Conservation (phyloP, 139 green algal genomes). For the Chlamydomonas sphaeroides region DNA sequence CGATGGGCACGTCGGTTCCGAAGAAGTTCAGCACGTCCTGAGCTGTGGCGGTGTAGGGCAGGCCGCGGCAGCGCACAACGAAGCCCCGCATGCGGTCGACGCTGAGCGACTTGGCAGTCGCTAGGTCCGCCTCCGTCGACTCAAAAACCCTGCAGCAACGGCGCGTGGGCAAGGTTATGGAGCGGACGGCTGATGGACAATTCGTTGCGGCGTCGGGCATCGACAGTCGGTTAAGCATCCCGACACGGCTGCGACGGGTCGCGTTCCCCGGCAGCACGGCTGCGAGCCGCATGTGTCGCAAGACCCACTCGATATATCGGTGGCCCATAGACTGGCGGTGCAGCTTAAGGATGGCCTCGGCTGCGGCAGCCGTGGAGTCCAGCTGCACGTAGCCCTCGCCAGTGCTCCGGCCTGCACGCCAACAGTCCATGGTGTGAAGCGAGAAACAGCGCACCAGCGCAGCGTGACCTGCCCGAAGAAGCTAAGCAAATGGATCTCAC, state of each 20-base stretch:
- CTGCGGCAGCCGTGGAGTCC: slow-evolving; percentile 52
- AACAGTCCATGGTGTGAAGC: neutral
- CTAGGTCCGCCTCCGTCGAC: slow-evolving; percentile 64
- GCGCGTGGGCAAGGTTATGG: no score
- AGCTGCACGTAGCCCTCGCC: slow-evolving; percentile 64
- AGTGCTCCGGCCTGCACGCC: slow-evolving; percentile 26
- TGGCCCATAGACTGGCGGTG: slow-evolving; percentile 79
- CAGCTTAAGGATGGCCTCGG: slow-evolving; percentile 61
- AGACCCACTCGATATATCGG: slow-evolving; percentile 89
- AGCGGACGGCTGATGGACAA: no score
- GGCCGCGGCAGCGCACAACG: slow-evolving; percentile 83
- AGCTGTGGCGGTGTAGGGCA: slow-evolving; percentile 84
- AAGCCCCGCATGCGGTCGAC: slow-evolving; percentile 50
- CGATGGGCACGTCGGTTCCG: slow-evolving; percentile 63
- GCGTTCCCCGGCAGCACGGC: no score
- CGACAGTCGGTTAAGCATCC: no score
- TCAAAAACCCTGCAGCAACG: slow-evolving; percentile 66
- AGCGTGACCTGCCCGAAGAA: no score
- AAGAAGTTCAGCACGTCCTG: slow-evolving; percentile 70
- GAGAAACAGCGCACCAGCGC: no score
- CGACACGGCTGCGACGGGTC: no score
- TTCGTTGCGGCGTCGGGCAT: no score
- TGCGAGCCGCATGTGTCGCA: no score
- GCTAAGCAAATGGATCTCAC: no score
- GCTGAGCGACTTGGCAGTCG: slow-evolving; percentile 43